Evolutionary conservation across 164 flowering plant genomes (phyloP).

Genomic region (Akebia trifoliata): DNA sequence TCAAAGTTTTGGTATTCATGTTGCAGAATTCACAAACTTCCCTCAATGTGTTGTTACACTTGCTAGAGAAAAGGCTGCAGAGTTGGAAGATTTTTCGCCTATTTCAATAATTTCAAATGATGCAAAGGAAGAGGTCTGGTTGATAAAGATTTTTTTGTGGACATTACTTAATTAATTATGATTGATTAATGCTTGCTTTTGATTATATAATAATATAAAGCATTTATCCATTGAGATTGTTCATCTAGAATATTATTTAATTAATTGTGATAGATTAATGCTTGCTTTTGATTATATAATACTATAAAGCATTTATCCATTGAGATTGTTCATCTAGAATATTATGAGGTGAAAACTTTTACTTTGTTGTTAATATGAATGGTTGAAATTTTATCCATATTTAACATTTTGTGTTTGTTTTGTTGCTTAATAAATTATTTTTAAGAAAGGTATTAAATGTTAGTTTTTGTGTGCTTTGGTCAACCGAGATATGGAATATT

Average conservation of each 20-base stretch:
- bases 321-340: too few relatives aligned
- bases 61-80: slow-evolving; percentile 95
- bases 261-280: background rate
- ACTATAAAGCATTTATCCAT: background rate
- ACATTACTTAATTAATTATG: background rate
- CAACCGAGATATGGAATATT: too few relatives aligned
- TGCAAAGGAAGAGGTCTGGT: slow-evolving; percentile 41
- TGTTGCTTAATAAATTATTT: too few relatives aligned
- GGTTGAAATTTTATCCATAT: too few relatives aligned
- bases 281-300: background rate
- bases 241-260: background rate
- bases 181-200: background rate
- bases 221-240: background rate
- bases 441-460: too few relatives aligned
- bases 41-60: slow-evolving; percentile 86
- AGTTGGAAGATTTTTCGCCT: slow-evolving; percentile 92
- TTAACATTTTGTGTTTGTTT: too few relatives aligned
- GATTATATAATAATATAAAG: background rate
- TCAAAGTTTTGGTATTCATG: slow-evolving; percentile 99
- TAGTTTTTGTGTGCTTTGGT: too few relatives aligned
- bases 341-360: too few relatives aligned
- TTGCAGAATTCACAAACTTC: slow-evolving; percentile 95
- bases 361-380: too few relatives aligned
- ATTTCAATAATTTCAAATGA: slow-evolving; percentile 28
- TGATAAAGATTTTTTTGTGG: background rate